These are phyloP conservation scores for Ceratocystis lukuohia DNA, from an alignment of 2,329 filamentous ascomycete species.

Conservation along the genomic window DNA sequence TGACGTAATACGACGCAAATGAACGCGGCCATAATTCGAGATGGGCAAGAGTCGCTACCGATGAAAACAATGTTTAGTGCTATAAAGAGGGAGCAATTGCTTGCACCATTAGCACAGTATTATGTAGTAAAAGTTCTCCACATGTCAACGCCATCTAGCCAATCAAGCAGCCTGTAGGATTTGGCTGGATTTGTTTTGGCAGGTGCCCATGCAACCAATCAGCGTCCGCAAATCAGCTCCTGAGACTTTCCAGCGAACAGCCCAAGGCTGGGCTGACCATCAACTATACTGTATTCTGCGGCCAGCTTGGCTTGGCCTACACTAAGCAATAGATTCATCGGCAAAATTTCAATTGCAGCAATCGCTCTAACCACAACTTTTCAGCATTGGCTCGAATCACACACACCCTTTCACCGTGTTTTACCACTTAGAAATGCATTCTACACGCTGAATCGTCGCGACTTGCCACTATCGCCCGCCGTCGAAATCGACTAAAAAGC, in stretches of 20 bases:
- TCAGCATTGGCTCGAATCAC: not conserved
- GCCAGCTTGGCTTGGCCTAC: not conserved
- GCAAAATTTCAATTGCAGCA: not conserved
- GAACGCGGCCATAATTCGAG: too few species aligned
- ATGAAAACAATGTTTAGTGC: too few species aligned
- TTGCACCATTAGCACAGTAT: too few species aligned
- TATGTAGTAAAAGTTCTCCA: not conserved
- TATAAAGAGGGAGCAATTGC: too few species aligned
- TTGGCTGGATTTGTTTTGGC: slow-evolving; percentile 9
- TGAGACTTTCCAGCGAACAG: not conserved
- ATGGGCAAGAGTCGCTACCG: too few species aligned
- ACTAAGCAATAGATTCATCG: not conserved
- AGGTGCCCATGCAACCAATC: slow-evolving; percentile 16
- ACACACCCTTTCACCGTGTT: not conserved
- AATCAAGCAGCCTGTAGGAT: not conserved
- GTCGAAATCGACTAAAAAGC: not conserved
- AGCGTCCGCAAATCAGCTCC: slow-evolving; percentile 10
- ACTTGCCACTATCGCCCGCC: not conserved
- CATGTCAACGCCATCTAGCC: not conserved
- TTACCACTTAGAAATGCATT: not conserved
- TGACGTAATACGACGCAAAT: not conserved
- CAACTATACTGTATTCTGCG: not conserved
- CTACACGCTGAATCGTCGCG: not conserved
- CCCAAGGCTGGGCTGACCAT: not conserved
- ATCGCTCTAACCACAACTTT: not conserved